phyloP scores from a whole-genome alignment of 2,329 filamentous ascomycete genomes.

The Paradendryphiella salina region DNA sequence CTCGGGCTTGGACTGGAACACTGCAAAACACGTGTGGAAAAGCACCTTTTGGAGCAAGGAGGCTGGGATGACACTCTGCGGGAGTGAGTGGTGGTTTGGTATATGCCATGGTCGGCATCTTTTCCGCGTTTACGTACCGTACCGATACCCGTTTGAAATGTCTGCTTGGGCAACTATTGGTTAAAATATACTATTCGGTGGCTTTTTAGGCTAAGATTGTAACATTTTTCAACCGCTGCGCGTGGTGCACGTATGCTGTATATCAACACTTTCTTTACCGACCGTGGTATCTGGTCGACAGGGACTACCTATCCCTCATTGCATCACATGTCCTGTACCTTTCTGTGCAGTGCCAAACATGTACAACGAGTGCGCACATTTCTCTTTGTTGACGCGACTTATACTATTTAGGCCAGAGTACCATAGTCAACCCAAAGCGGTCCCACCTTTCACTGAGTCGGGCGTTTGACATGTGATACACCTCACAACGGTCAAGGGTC shows the following conservation, averaged over 20 bases:
- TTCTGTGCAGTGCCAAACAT: background rate
- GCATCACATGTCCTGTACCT: background rate
- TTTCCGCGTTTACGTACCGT: constrained; percentile 27
- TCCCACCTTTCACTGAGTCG: background rate
- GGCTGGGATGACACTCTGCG: constrained; percentile 76
- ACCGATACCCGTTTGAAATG: constrained; percentile 43
- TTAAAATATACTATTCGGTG: constrained; percentile 11
- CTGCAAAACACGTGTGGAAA: constrained; percentile 74
- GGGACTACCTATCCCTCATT: constrained; percentile 1
- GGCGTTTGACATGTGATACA: constrained; percentile 13
- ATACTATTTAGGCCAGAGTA: background rate
- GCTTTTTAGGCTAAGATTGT: constrained; percentile 1
- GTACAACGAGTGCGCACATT: background rate
- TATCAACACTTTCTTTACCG: background rate
- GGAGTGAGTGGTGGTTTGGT: constrained; percentile 36
- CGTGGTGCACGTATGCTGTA: constrained; percentile 4
- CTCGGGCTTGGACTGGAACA: constrained; percentile 75
- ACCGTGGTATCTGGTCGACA: background rate
- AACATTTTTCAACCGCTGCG: background rate
- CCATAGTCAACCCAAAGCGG: background rate
- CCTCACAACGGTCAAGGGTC: background rate
- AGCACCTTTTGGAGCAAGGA: constrained; percentile 73
- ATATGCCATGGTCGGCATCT: constrained; percentile 18
- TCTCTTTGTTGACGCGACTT: background rate
- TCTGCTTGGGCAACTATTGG: constrained; percentile 13